A percentile compares a stretch with the other conserved stretches of the same genome.
Conservation (phyloP, 140 eudicot species). For the Anethum foeniculum region DNA sequence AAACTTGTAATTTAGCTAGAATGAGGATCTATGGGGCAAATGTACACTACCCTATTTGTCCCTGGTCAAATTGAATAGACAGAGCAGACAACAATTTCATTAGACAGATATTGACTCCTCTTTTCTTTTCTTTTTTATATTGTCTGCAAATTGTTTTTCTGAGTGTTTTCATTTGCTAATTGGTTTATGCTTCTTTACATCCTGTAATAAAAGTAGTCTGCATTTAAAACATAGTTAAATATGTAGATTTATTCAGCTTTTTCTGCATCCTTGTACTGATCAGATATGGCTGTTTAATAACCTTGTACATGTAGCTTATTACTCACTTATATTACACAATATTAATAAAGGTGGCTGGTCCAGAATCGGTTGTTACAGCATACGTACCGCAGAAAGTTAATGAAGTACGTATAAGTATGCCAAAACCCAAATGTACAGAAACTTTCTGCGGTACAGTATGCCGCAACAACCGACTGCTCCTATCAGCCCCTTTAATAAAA, state of each 20-base stretch:
- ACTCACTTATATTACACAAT: background rate
- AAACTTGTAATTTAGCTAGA: conserved; percentile 33
- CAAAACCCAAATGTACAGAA: too few species aligned
- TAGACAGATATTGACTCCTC: conserved; percentile 34
- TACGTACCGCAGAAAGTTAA: too few species aligned
- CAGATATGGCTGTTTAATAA: background rate
- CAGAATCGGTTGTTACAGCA: too few species aligned
- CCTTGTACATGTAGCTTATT: background rate
- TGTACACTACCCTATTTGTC: conserved; percentile 35
- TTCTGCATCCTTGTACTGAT: background rate
- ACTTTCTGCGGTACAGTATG: too few species aligned
- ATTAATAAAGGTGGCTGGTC: too few species aligned
- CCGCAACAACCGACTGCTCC: too few species aligned
- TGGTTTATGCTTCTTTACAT: background rate
- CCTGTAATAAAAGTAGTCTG: background rate
- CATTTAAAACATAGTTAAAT: conserved; percentile 16
- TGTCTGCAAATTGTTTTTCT: conserved; percentile 34
- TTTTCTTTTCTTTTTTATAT: conserved; percentile 38
- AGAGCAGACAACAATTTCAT: conserved; percentile 61
- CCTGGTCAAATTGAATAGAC: conserved; percentile 54
- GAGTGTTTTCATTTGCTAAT: conserved; percentile 12
- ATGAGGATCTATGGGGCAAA: conserved; percentile 41
- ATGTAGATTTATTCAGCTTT: background rate
- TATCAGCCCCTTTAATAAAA: background rate
- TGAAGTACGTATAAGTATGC: too few species aligned